These are phyloP conservation scores for Cyclanthera cordifolia DNA, from an alignment of 306 rosid species.

Conservation along the genomic window DNA sequence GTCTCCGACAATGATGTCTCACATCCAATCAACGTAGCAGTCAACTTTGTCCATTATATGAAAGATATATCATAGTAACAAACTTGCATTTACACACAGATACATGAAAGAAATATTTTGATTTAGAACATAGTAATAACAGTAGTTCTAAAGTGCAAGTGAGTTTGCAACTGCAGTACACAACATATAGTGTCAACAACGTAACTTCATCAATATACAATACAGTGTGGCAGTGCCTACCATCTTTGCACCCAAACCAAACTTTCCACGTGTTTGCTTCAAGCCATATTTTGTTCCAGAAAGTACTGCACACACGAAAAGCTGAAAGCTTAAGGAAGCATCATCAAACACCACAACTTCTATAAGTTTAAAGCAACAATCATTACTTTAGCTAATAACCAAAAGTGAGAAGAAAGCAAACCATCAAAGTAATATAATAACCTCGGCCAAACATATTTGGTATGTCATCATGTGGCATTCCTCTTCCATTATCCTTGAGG, in stretches of 20 bases:
- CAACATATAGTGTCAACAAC: too few species aligned
- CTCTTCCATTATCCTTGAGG: conserved; percentile 85
- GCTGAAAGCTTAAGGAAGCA: conserved; percentile 17
- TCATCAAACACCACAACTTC: neutral
- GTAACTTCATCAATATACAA: conserved; percentile 5
- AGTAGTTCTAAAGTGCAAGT: neutral
- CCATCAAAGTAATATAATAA: conserved; percentile 24
- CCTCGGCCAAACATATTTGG: conserved; percentile 99
- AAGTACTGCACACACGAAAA: conserved; percentile 44
- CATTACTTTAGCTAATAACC: neutral
- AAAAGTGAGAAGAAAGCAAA: neutral
- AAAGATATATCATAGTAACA: neutral
- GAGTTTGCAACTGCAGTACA: neutral
- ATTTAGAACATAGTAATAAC: neutral
- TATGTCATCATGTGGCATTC: conserved; percentile 96
- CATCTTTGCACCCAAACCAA: conserved; percentile 99
- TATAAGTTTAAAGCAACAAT: neutral
- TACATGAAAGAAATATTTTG: neutral
- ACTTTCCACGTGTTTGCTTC: conserved; percentile 93
- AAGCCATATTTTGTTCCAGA: conserved; percentile 97
- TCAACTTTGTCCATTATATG: neutral
- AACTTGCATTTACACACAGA: neutral
- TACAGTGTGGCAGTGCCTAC: conserved; percentile 30
- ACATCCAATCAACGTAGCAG: neutral
- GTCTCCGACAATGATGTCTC: neutral